Base-by-base conservation (phyloP, 1,139 yeast genomes). In the Taphrina wiesneri region DNA sequence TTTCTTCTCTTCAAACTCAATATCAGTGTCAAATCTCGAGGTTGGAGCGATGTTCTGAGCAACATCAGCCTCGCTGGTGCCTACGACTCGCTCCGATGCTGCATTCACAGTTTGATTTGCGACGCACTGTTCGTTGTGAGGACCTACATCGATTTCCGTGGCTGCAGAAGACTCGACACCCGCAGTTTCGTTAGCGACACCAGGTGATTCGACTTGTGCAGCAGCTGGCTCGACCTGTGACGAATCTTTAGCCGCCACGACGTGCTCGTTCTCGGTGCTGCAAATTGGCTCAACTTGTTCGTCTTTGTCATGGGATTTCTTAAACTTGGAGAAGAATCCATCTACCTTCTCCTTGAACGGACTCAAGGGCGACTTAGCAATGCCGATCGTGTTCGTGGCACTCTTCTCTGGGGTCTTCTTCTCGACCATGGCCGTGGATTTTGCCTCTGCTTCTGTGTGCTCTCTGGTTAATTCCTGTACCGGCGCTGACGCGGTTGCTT, bases 341-440 rank as follows among this genome's bases (percentile, higher is more conserved):
- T 59, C 63, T 23, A 49, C 54, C 30, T 59, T 59, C 34, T 59
- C 63, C 36, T 59, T 59, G 3, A 51, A 39, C 1, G 63, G 63
- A 21, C 43, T 47, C 23, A 32, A 21, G 4, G 56, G 34, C 6
- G 41, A 51, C 36, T 46, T 59, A 4, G 56, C 23, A 21, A 28
- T 17, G 23, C 54, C 36, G 23, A 6, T 19, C 28, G 13, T 30
- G 3, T 2, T 21, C 5, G 13, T 13, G 13, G 36, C 11, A 9
- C 17, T 26, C 19, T n/a, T 39, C 17, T 39, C 43, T 6, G 43
- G 19, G 13, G 43, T 39, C n/a, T 11, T 17, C n/a, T 19, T 25
- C 51, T 45, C 26, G 36, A 21, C 43, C 25, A 28, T 25, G 7
- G 13, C 56, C 4, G 26, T 4, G 15, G 26, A 13, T 17, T 26